Percentiles rank a stretch among this genome's conserved stretches.
Conservation (phyloP, 2,329 filamentous ascomycete species). For the Sarocladium strictum region DNA sequence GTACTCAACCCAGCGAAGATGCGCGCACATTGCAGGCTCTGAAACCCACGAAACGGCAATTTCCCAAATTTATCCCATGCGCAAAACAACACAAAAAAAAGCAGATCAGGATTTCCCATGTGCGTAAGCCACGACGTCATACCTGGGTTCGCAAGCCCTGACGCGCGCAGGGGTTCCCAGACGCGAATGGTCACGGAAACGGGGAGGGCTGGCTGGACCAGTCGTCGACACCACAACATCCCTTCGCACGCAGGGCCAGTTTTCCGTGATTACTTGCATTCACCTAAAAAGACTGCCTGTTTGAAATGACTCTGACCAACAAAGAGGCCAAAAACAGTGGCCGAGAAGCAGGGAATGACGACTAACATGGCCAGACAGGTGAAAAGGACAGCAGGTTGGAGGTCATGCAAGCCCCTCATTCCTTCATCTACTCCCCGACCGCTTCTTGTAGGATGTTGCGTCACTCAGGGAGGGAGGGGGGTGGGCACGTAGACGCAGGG, state of each 20-base stretch:
- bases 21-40: background rate
- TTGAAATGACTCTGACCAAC: no score
- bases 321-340: no score
- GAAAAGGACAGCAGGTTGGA: background rate
- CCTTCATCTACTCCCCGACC: background rate
- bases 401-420: slow-evolving; percentile 1
- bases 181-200: slow-evolving; percentile 1
- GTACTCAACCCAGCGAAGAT: background rate
- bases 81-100: no score
- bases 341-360: no score
- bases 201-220: background rate
- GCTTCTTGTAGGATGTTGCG: slow-evolving; percentile 4
- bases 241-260: no score
- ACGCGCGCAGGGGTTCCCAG: slow-evolving; percentile 3
- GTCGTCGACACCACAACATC: no score
- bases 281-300: no score
- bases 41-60: no score
- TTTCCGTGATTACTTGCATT: background rate
- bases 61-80: no score
- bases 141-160: slow-evolving; percentile 4
- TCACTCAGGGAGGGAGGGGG: slow-evolving; percentile 5
- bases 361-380: no score
- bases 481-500: background rate
- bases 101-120: background rate
- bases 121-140: slow-evolving; percentile 5